Percentiles rank a stretch among this genome's conserved stretches.
These are phyloP conservation scores for Penicillium argentinense DNA, from an alignment of 495 filamentous ascomycete species.

Conservation along the genomic window DNA sequence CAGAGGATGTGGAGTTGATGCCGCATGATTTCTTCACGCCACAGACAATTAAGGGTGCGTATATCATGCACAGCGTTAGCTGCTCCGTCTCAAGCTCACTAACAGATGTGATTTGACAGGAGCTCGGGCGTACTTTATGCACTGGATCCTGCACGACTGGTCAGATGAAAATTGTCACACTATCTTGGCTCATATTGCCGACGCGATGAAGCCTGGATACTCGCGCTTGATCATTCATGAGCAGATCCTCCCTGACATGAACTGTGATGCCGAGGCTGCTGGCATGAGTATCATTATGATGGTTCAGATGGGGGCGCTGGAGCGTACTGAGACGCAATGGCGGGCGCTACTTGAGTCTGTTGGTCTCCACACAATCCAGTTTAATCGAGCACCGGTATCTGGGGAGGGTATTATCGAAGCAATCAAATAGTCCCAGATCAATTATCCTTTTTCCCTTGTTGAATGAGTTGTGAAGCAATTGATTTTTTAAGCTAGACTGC, in stretches of 20 bases:
- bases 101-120: constrained; percentile 19
- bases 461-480: too few species aligned
- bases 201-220: constrained; percentile 42
- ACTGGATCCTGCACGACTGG: constrained; percentile 50
- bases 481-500: too few species aligned
- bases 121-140: constrained; percentile 40
- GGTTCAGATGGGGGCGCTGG: constrained; percentile 24
- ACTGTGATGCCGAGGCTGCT: constrained; percentile 9
- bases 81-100: neutral
- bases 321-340: constrained; percentile 42
- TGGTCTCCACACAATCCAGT: constrained; percentile 32
- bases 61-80: constrained; percentile 33
- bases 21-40: constrained; percentile 49
- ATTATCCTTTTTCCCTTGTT: too few species aligned
- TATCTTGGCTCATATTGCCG: constrained; percentile 35
- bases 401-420: constrained; percentile 4
- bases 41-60: constrained; percentile 49
- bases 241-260: constrained; percentile 31
- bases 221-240: constrained; percentile 38
- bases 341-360: constrained; percentile 30
- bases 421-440: constrained; percentile 3
- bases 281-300: constrained; percentile 36
- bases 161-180: constrained; percentile 36
- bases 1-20: constrained; percentile 37
- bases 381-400: neutral